Percentiles rank a stretch among this genome's conserved stretches.
These are phyloP conservation scores for Rhodamnia argentea DNA, from an alignment of 345 rosid genomes.

Conservation along the genomic window DNA sequence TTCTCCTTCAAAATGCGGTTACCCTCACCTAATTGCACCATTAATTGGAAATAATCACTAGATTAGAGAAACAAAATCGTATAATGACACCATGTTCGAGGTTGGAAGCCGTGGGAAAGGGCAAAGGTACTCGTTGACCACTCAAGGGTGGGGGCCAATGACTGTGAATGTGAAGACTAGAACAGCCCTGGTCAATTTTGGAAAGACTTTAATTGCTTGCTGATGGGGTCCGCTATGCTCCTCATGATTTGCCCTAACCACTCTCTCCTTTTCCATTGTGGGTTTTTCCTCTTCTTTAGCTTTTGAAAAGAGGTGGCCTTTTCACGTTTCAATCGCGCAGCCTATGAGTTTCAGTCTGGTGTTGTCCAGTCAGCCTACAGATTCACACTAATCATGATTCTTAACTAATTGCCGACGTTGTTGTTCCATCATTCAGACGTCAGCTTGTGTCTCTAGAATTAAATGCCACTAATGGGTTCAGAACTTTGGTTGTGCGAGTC, in stretches of 20 bases:
- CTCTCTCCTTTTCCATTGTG: background rate
- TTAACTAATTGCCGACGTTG: background rate
- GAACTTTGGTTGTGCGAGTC: background rate
- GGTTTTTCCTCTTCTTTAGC: background rate
- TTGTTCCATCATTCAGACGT: background rate
- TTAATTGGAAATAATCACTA: background rate
- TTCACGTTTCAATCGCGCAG: background rate
- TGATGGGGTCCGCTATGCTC: background rate
- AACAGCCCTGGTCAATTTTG: no score
- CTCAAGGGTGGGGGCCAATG: background rate
- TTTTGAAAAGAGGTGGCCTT: background rate
- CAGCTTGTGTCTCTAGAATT: background rate
- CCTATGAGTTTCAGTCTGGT: background rate
- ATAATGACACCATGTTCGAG: background rate
- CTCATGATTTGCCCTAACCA: background rate
- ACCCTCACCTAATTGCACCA: background rate
- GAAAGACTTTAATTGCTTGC: background rate
- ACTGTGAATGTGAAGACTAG: no score
- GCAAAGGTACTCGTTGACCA: background rate
- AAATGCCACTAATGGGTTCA: rapidly evolving
- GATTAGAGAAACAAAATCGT: background rate
- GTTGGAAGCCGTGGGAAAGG: background rate
- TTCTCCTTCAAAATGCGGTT: background rate
- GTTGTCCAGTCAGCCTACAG: background rate
- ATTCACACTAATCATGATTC: background rate